These are phyloP conservation scores for Alisma plantagoaquatica DNA, from an alignment of 106 monocot species.

Conservation along the genomic window DNA sequence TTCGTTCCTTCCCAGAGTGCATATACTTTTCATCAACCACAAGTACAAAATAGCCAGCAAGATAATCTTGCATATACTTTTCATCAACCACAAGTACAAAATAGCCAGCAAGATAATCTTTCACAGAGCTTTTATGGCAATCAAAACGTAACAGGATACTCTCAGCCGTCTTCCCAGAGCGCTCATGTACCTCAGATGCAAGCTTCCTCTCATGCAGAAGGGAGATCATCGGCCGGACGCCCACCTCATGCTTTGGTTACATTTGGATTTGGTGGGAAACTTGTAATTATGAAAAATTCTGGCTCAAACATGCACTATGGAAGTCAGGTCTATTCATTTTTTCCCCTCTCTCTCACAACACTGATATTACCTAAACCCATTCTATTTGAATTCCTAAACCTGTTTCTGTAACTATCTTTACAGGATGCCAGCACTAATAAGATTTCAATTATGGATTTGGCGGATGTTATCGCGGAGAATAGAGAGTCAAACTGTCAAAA, in stretches of 20 bases:
- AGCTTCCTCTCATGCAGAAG: slow-evolving; percentile 25
- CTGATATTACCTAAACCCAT: too few species aligned
- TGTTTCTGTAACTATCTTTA: too few species aligned
- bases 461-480: slow-evolving; percentile 48
- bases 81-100: slow-evolving; percentile 2
- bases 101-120: slow-evolving; percentile 21
- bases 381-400: too few species aligned
- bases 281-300: slow-evolving; percentile 65
- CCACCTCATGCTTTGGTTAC: slow-evolving; percentile 84
- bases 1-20: slow-evolving; percentile 31
- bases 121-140: slow-evolving; percentile 27
- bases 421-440: slow-evolving; percentile 32
- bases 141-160: slow-evolving; percentile 24
- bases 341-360: too few species aligned
- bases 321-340: slow-evolving; percentile 52
- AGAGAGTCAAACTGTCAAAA: slow-evolving; percentile 24
- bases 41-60: slow-evolving; percentile 13
- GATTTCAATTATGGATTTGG: slow-evolving; percentile 56
- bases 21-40: slow-evolving; percentile 35
- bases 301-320: slow-evolving; percentile 27
- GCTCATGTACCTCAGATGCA: slow-evolving; percentile 15
- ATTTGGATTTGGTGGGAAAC: slow-evolving; percentile 97
- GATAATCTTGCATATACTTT: slow-evolving; percentile 30
- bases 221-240: slow-evolving; percentile 74
- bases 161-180: slow-evolving; percentile 34